Base-by-base conservation (phyloP, 2,329 filamentous ascomycete genomes). In the Penicillium sp. region DNA sequence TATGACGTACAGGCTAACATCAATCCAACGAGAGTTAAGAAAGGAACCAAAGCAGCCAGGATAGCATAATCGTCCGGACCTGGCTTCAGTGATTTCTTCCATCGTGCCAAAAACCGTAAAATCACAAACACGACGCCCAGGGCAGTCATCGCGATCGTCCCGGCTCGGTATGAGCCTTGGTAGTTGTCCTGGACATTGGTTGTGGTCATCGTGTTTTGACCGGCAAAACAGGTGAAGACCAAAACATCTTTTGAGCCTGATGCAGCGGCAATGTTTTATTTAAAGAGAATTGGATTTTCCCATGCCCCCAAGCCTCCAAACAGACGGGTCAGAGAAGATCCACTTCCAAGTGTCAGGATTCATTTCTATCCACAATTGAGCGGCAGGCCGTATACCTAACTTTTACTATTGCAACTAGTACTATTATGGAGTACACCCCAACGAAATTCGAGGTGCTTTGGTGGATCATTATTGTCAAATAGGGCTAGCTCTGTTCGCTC, bases 51-150 rank as follows among this genome's bases (percentile, higher is more conserved):
- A 12, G 61, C 53, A 6, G 41, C n/a, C 40, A 64, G 8, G 4
- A 64, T 57, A 31, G 46, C 19, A 52, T 46, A 58, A 23, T 64
- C 56, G 43, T 63, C 56, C 13, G 41, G 10, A 1, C 47, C 47
- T 48, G 50, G 38, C 3, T 31, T 25, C 6, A 58, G 13, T 2
- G 54, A 47, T 29, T 55, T 61, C 38, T 55, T 60, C 42, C 60
- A 58, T 17, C 50, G 37, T 17, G 57, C 45, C 15, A 58, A 19
- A 46, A 59, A 56, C 21, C 61, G 48, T 23, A 65, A 40, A 37
- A 50, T 40, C 12, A 62, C 55, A 13, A 64, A 60, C 10, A 58
- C n/a, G 6, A 56, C 33, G 12, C 48, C 58, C 27, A 64, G 50
- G 6, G 47, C 49, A 7, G 56, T 56, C 62, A 61, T 54, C 19